Conservation (phyloP, 2,329 filamentous ascomycete species). For the Fusarium sp. region DNA sequence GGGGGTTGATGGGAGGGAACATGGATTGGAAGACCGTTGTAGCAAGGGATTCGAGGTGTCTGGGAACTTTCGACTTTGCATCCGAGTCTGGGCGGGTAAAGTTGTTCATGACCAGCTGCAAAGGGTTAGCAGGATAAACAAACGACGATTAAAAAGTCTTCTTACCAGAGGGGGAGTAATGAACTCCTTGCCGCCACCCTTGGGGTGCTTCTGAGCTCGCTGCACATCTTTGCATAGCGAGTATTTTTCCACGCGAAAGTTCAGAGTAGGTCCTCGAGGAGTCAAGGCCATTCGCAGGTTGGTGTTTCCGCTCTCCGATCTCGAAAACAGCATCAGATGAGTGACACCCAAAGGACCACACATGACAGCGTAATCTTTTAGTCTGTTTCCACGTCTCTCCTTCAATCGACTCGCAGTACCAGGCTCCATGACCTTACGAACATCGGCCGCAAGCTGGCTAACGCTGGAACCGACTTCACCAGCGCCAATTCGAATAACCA, state of each 20-base stretch:
- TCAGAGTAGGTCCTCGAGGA: conserved; percentile 89
- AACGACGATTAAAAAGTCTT: neutral
- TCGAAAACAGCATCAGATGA: conserved; percentile 92
- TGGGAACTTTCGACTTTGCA: conserved; percentile 78
- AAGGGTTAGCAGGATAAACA: conserved; percentile 42
- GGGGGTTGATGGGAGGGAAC: conserved; percentile 94
- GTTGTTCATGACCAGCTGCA: conserved; percentile 95
- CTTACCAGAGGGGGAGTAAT: conserved; percentile 82
- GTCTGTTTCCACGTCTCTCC: conserved; percentile 86
- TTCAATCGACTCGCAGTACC: conserved; percentile 90
- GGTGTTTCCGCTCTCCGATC: conserved; percentile 89
- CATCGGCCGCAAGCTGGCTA: conserved; percentile 90
- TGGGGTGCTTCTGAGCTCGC: conserved; percentile 83
- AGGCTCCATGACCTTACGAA: conserved; percentile 94
- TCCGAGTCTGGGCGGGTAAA: conserved; percentile 76
- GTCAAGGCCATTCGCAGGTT: conserved; percentile 90
- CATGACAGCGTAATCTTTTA: conserved; percentile 96
- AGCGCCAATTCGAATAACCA: conserved; percentile 97
- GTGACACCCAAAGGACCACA: conserved; percentile 92
- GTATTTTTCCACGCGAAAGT: conserved; percentile 95
- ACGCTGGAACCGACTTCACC: conserved; percentile 92
- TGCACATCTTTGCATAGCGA: conserved; percentile 92
- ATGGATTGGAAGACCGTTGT: conserved; percentile 96
- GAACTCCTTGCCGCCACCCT: conserved; percentile 86
- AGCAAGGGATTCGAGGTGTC: conserved; percentile 90